Conservation (phyloP, 2,329 filamentous ascomycete genomes). For the Pseudogymnoascus sp. region DNA sequence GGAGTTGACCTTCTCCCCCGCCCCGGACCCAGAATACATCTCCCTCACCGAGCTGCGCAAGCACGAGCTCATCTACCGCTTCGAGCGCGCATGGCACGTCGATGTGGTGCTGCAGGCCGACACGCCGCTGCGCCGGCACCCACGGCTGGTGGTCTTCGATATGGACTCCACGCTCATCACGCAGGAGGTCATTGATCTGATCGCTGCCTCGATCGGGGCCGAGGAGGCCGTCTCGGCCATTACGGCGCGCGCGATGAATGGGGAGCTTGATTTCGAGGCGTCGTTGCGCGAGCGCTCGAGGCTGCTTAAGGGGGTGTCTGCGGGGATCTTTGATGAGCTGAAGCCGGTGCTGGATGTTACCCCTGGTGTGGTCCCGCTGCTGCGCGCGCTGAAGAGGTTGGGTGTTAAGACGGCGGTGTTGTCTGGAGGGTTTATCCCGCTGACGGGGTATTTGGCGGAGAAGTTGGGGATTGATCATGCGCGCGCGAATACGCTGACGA, state of each 20-base stretch:
- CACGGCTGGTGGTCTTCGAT: constrained; percentile 87
- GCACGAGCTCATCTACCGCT: constrained; percentile 73
- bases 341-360: constrained; percentile 71
- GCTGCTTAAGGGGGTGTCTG: constrained; percentile 72
- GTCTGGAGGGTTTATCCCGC: constrained; percentile 83
- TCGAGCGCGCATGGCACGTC: constrained; percentile 83
- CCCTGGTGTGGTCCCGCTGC: constrained; percentile 66
- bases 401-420: constrained; percentile 85
- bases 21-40: constrained; percentile 53
- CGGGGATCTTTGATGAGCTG: constrained; percentile 69
- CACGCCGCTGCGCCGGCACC: constrained; percentile 66
- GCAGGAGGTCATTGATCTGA: constrained; percentile 94
- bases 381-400: constrained; percentile 64
- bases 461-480: constrained; percentile 81
- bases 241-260: constrained; percentile 89
- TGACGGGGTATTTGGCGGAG: constrained; percentile 77
- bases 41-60: constrained; percentile 63
- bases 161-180: constrained; percentile 98
- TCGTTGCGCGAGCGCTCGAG: constrained; percentile 74
- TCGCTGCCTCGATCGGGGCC: constrained; percentile 78
- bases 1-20: constrained; percentile 55
- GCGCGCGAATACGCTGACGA: constrained; percentile 73
- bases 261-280: constrained; percentile 83
- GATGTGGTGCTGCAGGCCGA: constrained; percentile 73
- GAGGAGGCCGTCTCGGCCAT: constrained; percentile 77